Evolutionary conservation across 1,139 yeast genomes (phyloP).

Genomic region (Scheffersomyces illinoinensis): DNA sequence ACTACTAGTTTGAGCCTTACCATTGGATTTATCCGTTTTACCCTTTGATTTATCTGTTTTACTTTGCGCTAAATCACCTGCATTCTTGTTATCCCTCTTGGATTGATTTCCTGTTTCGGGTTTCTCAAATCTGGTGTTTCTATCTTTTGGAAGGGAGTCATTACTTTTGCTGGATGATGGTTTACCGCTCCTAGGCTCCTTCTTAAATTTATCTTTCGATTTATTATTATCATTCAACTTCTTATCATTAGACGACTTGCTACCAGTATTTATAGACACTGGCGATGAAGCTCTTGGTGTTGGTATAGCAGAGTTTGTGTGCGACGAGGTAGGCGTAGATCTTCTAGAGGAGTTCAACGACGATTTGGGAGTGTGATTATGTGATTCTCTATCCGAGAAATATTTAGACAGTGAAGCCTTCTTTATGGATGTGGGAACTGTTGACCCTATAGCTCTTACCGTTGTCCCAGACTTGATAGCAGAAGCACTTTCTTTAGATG

Average conservation of each 20-base stretch:
- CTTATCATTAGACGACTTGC: not conserved
- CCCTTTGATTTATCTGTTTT: not conserved
- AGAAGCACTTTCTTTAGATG: slow-evolving; percentile 30
- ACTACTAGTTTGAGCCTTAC: not conserved
- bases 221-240: not conserved
- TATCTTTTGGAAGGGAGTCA: not conserved
- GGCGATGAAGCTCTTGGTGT: not conserved
- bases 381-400: not conserved
- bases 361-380: not conserved
- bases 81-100: not conserved
- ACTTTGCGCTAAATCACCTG: not conserved
- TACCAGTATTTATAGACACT: not conserved
- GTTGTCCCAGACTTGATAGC: slow-evolving; percentile 45
- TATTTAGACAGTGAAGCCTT: not conserved
- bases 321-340: not conserved
- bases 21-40: not conserved
- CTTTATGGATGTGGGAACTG: not conserved
- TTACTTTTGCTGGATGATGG: not conserved
- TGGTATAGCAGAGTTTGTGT: not conserved
- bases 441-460: slow-evolving; percentile 39
- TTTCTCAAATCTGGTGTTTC: not conserved
- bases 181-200: not conserved
- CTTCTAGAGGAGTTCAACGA: not conserved
- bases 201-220: slow-evolving; percentile 1
- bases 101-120: not conserved